Conservation (phyloP, 805 yeast species). For the Candida odintsovae region DNA sequence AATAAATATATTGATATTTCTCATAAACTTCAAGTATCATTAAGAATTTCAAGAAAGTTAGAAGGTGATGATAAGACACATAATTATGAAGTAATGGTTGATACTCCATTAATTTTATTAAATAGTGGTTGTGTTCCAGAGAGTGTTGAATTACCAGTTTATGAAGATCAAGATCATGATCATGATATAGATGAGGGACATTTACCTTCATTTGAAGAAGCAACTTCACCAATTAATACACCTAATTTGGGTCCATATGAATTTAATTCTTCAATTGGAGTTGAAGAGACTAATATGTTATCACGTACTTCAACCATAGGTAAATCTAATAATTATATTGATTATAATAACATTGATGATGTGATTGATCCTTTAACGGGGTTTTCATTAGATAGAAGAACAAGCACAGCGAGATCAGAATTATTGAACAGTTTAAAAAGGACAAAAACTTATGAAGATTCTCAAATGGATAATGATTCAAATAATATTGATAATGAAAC, state of each 20-base stretch:
- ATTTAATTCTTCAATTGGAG: slow-evolving; percentile 11
- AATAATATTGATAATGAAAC: slow-evolving; percentile 1
- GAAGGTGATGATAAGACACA: slow-evolving; percentile 47
- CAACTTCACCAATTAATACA: slow-evolving; percentile 40
- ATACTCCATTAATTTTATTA: slow-evolving; percentile 61
- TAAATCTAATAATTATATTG: slow-evolving; percentile 1
- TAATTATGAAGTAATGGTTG: slow-evolving; percentile 76
- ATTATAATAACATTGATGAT: slow-evolving; percentile 18
- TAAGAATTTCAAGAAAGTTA: slow-evolving; percentile 54
- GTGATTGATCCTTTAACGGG: slow-evolving; percentile 12
- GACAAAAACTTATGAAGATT: slow-evolving; percentile 2
- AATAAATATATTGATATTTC: slow-evolving; percentile 56
- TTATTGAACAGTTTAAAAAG: slow-evolving; percentile 11
- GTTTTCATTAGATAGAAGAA: slow-evolving; percentile 1
- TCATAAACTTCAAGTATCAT: slow-evolving; percentile 66
- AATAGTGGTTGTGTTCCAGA: slow-evolving; percentile 35
- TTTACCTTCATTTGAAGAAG: slow-evolving; percentile 65
- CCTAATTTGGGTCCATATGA: slow-evolving; percentile 13
- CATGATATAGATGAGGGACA: slow-evolving; percentile 16
- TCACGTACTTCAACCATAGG: slow-evolving; percentile 19
- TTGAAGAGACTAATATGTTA: slow-evolving; percentile 16
- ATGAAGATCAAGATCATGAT: slow-evolving; percentile 13
- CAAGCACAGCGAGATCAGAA: slow-evolving; percentile 9
- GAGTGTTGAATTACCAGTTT: slow-evolving; percentile 34
- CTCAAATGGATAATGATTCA: background rate